Conservation (phyloP, 306 rosid genomes). For the Dalbergia oliveri region DNA sequence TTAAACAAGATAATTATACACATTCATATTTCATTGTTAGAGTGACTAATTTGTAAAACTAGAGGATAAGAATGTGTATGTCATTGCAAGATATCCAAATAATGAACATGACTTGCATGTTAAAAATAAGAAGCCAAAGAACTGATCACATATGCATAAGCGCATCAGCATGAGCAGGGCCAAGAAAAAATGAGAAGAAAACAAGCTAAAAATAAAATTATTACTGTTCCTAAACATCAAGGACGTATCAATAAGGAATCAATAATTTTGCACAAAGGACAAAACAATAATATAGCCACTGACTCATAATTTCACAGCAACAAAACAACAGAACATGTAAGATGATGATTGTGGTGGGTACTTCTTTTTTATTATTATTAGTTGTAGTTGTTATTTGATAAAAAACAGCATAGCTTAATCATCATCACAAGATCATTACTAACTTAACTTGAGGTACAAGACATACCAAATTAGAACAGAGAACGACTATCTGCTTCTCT, state of each 20-base stretch:
- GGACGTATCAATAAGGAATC: neutral
- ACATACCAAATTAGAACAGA: slow-evolving; percentile 91
- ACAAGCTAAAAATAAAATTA: slow-evolving; percentile 26
- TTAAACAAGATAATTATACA: too few relatives aligned
- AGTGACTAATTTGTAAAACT: too few relatives aligned
- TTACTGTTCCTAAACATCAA: slow-evolving; percentile 8
- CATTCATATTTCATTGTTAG: too few relatives aligned
- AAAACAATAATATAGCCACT: slow-evolving; percentile 2
- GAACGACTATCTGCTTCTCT: slow-evolving; percentile 88
- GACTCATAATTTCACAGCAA: slow-evolving; percentile 27
- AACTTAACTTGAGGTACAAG: slow-evolving; percentile 16
- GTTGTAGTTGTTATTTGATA: neutral
- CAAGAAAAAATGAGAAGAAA: slow-evolving; percentile 33
- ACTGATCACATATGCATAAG: slow-evolving; percentile 13
- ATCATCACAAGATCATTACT: slow-evolving; percentile 27
- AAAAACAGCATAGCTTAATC: slow-evolving; percentile 9
- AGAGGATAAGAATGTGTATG: neutral
- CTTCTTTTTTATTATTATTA: neutral
- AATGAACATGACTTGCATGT: neutral
- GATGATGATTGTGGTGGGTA: neutral
- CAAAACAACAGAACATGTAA: neutral
- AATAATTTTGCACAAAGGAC: slow-evolving; percentile 7
- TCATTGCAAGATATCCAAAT: slow-evolving; percentile 34
- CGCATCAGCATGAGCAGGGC: neutral
- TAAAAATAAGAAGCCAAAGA: slow-evolving; percentile 30